Base-by-base conservation (phyloP, 108 stramenopile species). In the Conticribra weissflogii region DNA sequence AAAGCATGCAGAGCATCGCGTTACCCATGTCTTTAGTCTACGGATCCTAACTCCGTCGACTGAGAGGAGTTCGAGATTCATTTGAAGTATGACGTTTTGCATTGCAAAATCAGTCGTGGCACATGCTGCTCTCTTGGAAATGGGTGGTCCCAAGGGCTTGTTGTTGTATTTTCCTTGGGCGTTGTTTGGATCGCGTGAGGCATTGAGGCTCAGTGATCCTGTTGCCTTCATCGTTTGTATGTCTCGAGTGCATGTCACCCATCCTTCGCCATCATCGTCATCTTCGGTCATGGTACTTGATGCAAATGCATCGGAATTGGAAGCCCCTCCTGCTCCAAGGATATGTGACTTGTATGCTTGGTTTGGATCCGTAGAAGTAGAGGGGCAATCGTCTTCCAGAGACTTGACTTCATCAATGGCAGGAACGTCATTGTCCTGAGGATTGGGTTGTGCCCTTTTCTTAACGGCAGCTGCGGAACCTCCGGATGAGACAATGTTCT, bases 31-130 rank as follows among this genome's bases (percentile, higher is more conserved):
- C 72, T 96, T 96, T 14, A 97, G 81, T 5, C 76, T 66, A 16
- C 83, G 79, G 24, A 99, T 83, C 9, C 84, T 81, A 68, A 90
- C 85, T 21, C 99, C 99, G 59, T 98, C 88, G 1, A 97, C 76
- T 1, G 93, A 83, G 31, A 98, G 57, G 14, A 99, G 76, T 45
- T 83, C 84, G 59, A 99, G 80, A 51, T 95, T 95, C 96, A 99
- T 96, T 83, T 97, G 96, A 18, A 99, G 73, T 22, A 99, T 74
- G 2, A 99, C 98, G 81, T 99, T 99, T 76, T 99, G 99, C 98
- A 98, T 98, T 45, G 97, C 97, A 75, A 97, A 99, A 81, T 99
- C 99, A 27, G 97, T 96, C 18, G 99, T 99, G 30, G 96, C 91
- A 80, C 98, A 98, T 9, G 96, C 97, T 22, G 90, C 70, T 27